Evolutionary conservation across 1,139 yeast genomes (phyloP), one percentile per base, ranked within the genome.

Genomic region (Yamadazyma buinensis): DNA sequence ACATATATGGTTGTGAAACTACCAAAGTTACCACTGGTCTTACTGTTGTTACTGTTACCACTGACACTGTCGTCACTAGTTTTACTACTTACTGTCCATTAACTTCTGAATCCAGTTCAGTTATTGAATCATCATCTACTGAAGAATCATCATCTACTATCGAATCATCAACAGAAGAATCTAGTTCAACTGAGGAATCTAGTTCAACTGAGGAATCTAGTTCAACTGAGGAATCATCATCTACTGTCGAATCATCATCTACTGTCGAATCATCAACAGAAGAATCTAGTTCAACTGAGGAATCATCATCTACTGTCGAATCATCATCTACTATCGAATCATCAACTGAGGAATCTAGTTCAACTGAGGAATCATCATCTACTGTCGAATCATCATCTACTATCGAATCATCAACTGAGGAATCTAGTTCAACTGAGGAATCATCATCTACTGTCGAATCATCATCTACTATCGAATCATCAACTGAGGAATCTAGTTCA

Each of bases 321-420:
- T n/a, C 33, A 7, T 5, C 21, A 15, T 5, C 11, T 17, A 9
- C 21, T 19, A 9, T 19, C 9, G 21, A 19, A 19, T 18, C 35
- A 22, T 19, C 32, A 11, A 29, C 15, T 19, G 15, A 4, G 7
- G 29, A n/a, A 5, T 13, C 33, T 22, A 18, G 29, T 17, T 8
- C 27, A 7, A 21, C 15, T 23, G 38, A 26, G 22, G 21, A 19
- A 19, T 19, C 21, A 19, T 19, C 21, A 19, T 7, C 8, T 19
- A 9, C 21, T 23, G 5, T 23, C 12, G 14, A 5, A 11, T n/a
- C 33, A 7, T 5, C 21, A 15, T 5, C 11, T 17, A 9, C 21
- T 19, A 9, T 19, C 15, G 28, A 22, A 5, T n/a, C n/a, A n/a
- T n/a, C n/a, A n/a, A 39, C 40, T 17, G 26, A 43, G n/a, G 40